Percentiles rank a stretch among this genome's conserved stretches.
Conservation (phyloP, 352 stramenopile species). For the Globisporangium camurandrum region DNA sequence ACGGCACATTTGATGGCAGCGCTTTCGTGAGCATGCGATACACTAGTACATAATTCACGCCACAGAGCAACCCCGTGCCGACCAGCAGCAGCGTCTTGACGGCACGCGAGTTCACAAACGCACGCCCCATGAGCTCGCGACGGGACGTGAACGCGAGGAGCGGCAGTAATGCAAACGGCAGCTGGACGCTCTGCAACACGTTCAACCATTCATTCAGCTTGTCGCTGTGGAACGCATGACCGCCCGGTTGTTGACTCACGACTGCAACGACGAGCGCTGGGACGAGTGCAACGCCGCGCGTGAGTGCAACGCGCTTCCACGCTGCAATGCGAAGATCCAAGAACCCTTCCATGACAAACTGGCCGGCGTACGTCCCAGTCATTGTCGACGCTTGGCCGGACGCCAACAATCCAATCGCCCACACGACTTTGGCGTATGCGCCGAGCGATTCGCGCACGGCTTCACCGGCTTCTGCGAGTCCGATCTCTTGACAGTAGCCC, state of each 20-base stretch:
- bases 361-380: conserved; percentile 90
- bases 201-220: conserved; percentile 81
- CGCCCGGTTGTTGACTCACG: conserved; percentile 38
- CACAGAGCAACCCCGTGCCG: conserved; percentile 39
- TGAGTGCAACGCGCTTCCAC: conserved; percentile 83
- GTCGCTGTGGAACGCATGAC: conserved; percentile 50
- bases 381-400: conserved; percentile 89
- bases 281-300: conserved; percentile 76
- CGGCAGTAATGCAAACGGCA: conserved; percentile 82
- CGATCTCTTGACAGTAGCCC: conserved; percentile 78
- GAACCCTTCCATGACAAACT: conserved; percentile 94
- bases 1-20: conserved; percentile 24
- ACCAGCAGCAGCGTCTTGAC: conserved; percentile 29
- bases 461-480: conserved; percentile 56
- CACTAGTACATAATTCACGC: conserved; percentile 57
- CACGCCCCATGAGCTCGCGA: conserved; percentile 51
- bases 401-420: conserved; percentile 87
- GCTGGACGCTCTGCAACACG: conserved; percentile 81
- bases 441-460: conserved; percentile 60
- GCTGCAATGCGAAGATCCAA: conserved; percentile 73
- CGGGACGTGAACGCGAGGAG: conserved; percentile 67
- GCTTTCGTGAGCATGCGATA: conserved; percentile 37
- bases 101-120: conserved; percentile 30
- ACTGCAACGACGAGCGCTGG: conserved; percentile 72
- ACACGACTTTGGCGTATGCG: conserved; percentile 61